These are phyloP conservation scores for Monilinia fructicola DNA, from an alignment of 2,329 filamentous ascomycete genomes.

Conservation along the genomic window DNA sequence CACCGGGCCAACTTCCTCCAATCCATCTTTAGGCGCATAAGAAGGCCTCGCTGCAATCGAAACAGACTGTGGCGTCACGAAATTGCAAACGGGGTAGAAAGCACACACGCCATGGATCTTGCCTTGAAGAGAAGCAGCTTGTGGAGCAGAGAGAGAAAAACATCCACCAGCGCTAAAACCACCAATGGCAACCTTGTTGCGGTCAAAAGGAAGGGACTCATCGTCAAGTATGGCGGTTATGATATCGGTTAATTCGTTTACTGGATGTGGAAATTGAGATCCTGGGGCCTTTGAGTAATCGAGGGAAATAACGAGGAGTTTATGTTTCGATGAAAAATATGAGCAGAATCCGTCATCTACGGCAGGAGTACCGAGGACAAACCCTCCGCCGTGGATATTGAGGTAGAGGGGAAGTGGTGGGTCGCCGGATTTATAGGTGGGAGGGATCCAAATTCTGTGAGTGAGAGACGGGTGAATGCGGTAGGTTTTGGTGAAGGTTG, in stretches of 20 bases:
- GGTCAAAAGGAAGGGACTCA: conserved; percentile 47
- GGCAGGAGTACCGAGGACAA: conserved; percentile 45
- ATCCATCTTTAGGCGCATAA: conserved; percentile 25
- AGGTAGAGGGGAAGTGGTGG: conserved; percentile 41
- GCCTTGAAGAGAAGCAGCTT: conserved; percentile 41
- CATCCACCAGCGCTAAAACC: conserved; percentile 55
- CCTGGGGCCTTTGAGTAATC: conserved; percentile 51
- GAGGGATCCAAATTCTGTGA: conserved; percentile 21
- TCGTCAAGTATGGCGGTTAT: conserved; percentile 46
- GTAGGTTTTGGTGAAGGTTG: conserved; percentile 23
- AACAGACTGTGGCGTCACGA: conserved; percentile 37
- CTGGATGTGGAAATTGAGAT: conserved; percentile 46
- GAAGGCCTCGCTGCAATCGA: conserved; percentile 38
- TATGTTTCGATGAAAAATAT: conserved; percentile 44
- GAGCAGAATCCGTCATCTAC: conserved; percentile 50
- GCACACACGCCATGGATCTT: conserved; percentile 43
- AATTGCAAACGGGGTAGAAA: conserved; percentile 48
- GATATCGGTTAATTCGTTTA: conserved; percentile 49
- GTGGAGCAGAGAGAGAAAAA: conserved; percentile 45
- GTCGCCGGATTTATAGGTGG: conserved; percentile 14
- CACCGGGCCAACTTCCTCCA: conserved; percentile 24
- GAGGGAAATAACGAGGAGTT: conserved; percentile 48
- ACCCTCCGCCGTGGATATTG: conserved; percentile 54
- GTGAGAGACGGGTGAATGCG: conserved; percentile 18
- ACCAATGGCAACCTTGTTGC: conserved; percentile 43